Base-by-base conservation (phyloP, 2,329 filamentous ascomycete species). In the Salinomyces thailandicus region DNA sequence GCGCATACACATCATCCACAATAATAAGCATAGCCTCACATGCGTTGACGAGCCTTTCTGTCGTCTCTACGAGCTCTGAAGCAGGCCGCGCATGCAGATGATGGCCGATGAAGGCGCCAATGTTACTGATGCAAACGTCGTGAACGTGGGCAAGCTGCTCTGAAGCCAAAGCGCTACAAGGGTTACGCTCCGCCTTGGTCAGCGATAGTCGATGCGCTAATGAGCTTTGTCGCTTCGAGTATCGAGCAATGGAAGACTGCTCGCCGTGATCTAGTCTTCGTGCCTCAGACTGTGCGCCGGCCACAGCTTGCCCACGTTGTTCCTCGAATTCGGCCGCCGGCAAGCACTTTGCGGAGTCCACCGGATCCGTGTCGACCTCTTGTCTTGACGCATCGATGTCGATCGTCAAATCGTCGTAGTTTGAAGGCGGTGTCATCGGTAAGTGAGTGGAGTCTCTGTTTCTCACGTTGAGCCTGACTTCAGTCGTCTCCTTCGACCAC, bases 21-120 rank as follows among this genome's bases (percentile, higher is more conserved):
- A 95, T 77, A 12, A 76, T 72, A 34, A 95, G 68, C 33, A 96
- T 70, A 47, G 81, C 76, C 31, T 80, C 79, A 45, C 87, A 93
- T 2, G 87, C 86, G 5, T 77, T 71, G 7, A 87, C 83, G 6
- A 87, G 85, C 56, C 89, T 80, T 54, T 84, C 80, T 32, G 93
- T 89, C 12, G 84, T 86, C 8, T 79, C 64, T 19, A 86, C 77
- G 33, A 96, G 71, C 57, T 94, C 86, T 1, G 81, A 76, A 6
- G 85, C 81, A 5, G 86, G 91, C 44, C 91, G 81, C n/a, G 87
- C 91, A 57, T 95, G 86, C 42, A 95, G 69, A 59, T 95, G 85
- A 38, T 95, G 72, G 12, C 91, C 91, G 56, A 96, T 89, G 58
- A 96, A 94, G 4, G 85, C 93, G 34, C 85, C 89, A 35, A 98